A percentile compares a stretch with the other conserved stretches of the same genome.
Conservation (phyloP, 78 protist genomes). For the Guillardia theta region DNA sequence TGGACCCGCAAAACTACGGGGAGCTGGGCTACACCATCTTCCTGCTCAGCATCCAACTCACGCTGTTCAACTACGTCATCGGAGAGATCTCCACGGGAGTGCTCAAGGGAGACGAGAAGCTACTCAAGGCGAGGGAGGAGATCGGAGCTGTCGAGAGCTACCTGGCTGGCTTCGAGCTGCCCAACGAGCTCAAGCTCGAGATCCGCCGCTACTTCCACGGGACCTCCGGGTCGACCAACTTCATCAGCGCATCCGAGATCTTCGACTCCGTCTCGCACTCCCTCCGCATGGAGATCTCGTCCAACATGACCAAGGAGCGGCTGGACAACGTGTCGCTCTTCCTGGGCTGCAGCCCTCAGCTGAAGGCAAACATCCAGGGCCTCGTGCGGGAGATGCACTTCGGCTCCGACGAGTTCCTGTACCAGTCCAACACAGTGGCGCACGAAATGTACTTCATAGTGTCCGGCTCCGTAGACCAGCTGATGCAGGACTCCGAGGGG, state of each 20-base stretch:
- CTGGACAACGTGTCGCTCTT: slow-evolving; percentile 2
- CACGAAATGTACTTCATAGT: background rate
- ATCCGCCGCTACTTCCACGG: background rate
- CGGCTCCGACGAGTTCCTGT: background rate
- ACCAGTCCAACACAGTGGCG: background rate
- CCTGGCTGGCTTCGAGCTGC: background rate
- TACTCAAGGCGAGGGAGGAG: background rate
- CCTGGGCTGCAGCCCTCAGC: background rate
- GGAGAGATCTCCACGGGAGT: background rate
- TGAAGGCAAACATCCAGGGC: background rate
- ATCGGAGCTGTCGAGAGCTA: background rate
- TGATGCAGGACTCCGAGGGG: background rate
- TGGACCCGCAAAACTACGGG: background rate
- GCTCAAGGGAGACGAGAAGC: background rate
- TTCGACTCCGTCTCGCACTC: background rate
- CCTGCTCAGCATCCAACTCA: no score
- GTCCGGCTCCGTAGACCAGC: background rate
- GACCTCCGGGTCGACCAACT: background rate
- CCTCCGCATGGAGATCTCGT: background rate
- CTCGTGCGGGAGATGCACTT: background rate
- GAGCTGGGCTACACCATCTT: background rate
- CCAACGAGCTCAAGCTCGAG: background rate
- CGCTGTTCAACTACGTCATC: no score
- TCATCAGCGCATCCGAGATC: background rate
- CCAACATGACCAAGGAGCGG: background rate